These are phyloP conservation scores for Aspergillus sclerotioniger DNA, from an alignment of 495 filamentous ascomycete species.

Conservation along the genomic window DNA sequence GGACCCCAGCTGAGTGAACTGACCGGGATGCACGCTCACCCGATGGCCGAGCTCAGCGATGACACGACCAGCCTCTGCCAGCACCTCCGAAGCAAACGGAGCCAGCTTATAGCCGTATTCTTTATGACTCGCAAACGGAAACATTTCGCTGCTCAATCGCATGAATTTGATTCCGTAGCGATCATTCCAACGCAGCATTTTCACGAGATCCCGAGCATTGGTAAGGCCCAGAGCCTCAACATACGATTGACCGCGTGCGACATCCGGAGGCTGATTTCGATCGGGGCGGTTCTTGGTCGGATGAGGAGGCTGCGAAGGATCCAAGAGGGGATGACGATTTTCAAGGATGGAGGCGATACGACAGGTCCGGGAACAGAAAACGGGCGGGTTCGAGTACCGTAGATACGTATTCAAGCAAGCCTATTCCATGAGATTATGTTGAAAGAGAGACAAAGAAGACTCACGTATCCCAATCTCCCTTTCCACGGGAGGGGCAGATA, in stretches of 20 bases:
- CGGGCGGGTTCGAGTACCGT: conserved; percentile 75
- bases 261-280: conserved; percentile 59
- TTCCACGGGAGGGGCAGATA: conserved; percentile 92
- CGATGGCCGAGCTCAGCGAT: conserved; percentile 81
- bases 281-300: conserved; percentile 80
- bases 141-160: conserved; percentile 92
- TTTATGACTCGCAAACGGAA: conserved; percentile 87
- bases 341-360: conserved; percentile 89
- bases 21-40: conserved; percentile 87
- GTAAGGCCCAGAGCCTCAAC: conserved; percentile 75
- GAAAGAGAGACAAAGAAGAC: conserved; percentile 17
- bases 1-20: conserved; percentile 88
- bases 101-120: conserved; percentile 86
- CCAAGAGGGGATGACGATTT: conserved; percentile 74
- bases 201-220: conserved; percentile 79
- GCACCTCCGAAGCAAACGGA: conserved; percentile 77
- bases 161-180: conserved; percentile 90
- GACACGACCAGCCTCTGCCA: conserved; percentile 73
- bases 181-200: conserved; percentile 92
- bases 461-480: conserved; percentile 85
- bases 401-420: conserved; percentile 94
- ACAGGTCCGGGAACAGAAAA: conserved; percentile 90
- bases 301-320: conserved; percentile 75
- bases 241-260: conserved; percentile 63
- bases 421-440: conserved; percentile 32